Base-by-base conservation (phyloP, 352 stramenopile genomes). In the Blastocystis sp. region DNA sequence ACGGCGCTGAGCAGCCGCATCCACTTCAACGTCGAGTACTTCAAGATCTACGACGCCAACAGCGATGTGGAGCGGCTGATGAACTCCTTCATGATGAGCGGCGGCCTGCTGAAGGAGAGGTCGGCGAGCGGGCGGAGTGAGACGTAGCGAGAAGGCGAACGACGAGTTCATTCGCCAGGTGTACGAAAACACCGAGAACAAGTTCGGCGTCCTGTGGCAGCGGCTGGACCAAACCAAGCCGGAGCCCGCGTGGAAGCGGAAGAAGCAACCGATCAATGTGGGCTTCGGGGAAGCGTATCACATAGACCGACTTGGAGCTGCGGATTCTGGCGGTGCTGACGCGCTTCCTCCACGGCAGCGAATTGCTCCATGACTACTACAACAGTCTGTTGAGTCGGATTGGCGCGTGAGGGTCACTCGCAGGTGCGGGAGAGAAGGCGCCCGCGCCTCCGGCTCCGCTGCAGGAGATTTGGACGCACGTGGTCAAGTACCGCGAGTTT, bases 1-100 rank as follows among this genome's bases (percentile, higher is more conserved):
- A 81, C 69, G 11, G 69, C 56, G 36, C 6, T 81, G 16, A 63
- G 44, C 53, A 63, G 44, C 21, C 54, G 63, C 21, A 81, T 81
- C 36, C 69, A 81, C 69, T 81, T 63, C 69, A 81, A 81, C 36
- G 40, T 51, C 0, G 16, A 32, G 1, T 81, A 81, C 40, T 81
- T 81, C 48, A 48, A 65, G 69, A 81, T 81, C 40, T 29, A 54
- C 8, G 69, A 81, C 40, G 44, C 54, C 21, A 81, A 34, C 40
- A 34, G n/a, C 9, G 69, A 81, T 21, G 40, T 81, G 44, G 2
- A 65, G 9, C n/a, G 56, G 11, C 32, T 81, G 2, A 51, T 21
- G 36, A n/a, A 81, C n/a, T 63, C 42, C 69, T 81, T 63, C 42
- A 21, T 81, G 11, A 63, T 59, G 40, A 64, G 44, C 18, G 69